Percentiles rank a stretch among this genome's conserved stretches.
phyloP scores from a whole-genome alignment of 2,329 filamentous ascomycete species.

The Arthrobotrys sphaeroides region DNA sequence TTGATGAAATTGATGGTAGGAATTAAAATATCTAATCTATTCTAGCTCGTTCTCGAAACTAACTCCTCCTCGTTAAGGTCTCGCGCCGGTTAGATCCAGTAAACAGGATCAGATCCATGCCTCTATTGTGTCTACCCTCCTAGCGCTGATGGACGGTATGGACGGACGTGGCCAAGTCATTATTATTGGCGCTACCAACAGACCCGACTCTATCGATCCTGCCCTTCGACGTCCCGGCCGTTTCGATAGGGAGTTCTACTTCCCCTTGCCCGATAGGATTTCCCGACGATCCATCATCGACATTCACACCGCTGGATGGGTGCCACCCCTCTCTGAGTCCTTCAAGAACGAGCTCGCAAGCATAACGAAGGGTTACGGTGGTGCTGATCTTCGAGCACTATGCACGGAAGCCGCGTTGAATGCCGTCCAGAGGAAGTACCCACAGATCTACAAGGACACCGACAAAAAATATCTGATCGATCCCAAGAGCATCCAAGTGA shows the following conservation, averaged over 20 bases:
- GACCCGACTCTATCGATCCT: constrained; percentile 94
- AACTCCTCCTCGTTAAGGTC: constrained; percentile 60
- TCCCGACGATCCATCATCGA: constrained; percentile 87
- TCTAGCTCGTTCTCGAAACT: constrained; percentile 3
- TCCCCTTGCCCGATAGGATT: constrained; percentile 84
- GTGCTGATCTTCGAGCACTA: constrained; percentile 90
- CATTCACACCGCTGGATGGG: constrained; percentile 96
- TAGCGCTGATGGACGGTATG: constrained; percentile 97
- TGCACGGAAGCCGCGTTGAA: constrained; percentile 97
- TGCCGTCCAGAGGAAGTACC: constrained; percentile 92
- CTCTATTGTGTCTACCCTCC: constrained; percentile 92
- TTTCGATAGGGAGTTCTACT: constrained; percentile 98
- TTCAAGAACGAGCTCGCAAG: constrained; percentile 88
- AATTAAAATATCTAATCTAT: not conserved
- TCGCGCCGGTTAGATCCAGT: constrained; percentile 93
- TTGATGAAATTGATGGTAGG: constrained; percentile 94
- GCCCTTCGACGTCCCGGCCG: constrained; percentile 92
- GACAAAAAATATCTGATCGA: constrained; percentile 90
- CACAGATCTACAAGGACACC: constrained; percentile 86
- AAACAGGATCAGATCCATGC: constrained; percentile 99
- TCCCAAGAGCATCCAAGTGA: constrained; percentile 81
- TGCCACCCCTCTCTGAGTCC: constrained; percentile 73
- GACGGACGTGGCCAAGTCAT: constrained; percentile 98
- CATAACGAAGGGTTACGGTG: constrained; percentile 93
- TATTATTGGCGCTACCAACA: constrained; percentile 97